Evolutionary conservation across 1,284 basidiomycete genomes (phyloP).

Genomic region (Coniferiporia weirii): DNA sequence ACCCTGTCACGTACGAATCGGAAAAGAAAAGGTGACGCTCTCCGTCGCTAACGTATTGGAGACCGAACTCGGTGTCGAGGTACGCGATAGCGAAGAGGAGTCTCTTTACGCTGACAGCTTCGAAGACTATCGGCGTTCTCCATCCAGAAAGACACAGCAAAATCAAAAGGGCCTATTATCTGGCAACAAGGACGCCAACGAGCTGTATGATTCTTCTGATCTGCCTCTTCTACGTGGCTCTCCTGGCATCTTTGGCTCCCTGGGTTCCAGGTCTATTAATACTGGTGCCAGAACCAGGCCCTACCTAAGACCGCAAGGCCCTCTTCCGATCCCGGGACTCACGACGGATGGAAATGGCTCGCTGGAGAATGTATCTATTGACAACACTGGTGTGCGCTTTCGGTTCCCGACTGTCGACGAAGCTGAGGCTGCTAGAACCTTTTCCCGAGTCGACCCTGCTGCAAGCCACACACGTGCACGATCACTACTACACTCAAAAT

Average conservation of each 20-base stretch:
- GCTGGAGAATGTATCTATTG: neutral
- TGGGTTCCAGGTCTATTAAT: neutral
- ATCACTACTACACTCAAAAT: neutral
- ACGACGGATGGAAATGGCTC: neutral
- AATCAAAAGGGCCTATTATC: neutral
- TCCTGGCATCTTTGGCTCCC: neutral
- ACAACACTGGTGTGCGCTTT: neutral
- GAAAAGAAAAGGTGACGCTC: conserved; percentile 16
- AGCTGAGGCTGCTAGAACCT: neutral
- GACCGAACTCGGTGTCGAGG: conserved; percentile 15
- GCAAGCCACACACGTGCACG: neutral
- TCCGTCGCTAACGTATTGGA: conserved; percentile 18
- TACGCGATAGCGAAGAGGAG: conserved; percentile 17
- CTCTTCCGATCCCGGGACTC: conserved; percentile 1
- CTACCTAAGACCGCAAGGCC: neutral
- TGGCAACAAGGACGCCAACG: neutral
- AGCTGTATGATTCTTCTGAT: neutral
- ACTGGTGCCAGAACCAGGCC: no score
- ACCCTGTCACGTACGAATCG: conserved; percentile 12
- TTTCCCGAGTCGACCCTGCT: neutral
- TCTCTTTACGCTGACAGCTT: conserved; percentile 12
- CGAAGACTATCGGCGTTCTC: neutral
- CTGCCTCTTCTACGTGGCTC: conserved; percentile 1
- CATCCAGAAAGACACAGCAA: neutral
- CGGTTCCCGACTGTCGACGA: neutral